Conservation (phyloP, 176 grass and related monocot genomes). For the Bolboschoenus planiculmis region DNA sequence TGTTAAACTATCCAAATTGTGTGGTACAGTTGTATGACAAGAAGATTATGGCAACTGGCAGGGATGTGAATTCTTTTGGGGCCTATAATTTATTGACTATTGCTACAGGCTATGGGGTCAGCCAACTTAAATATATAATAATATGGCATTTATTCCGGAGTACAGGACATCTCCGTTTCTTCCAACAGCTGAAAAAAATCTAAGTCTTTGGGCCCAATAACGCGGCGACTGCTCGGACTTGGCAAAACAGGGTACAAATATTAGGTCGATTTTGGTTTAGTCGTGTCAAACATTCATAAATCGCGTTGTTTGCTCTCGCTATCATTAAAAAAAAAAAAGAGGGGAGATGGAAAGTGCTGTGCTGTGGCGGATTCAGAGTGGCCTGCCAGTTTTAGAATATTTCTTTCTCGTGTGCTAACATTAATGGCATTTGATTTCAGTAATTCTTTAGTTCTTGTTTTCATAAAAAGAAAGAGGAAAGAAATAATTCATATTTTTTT, state of each 20-base stretch:
- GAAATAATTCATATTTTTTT: too few species aligned
- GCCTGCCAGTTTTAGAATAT: background rate
- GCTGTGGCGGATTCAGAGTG: background rate
- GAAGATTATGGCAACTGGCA: too few species aligned
- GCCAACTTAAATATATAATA: too few species aligned
- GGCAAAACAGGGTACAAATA: background rate
- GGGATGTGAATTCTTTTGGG: too few species aligned
- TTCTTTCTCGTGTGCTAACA: background rate
- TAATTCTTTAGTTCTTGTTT: too few species aligned
- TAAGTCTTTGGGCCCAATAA: background rate
- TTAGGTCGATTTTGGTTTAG: background rate
- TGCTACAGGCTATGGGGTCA: too few species aligned
- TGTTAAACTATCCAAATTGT: too few species aligned
- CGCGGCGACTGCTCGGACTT: background rate
- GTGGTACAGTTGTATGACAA: too few species aligned
- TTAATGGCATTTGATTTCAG: background rate
- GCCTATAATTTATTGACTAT: too few species aligned
- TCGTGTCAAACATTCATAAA: background rate
- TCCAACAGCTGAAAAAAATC: background rate
- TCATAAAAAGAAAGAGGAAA: too few species aligned
- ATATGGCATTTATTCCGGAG: background rate
- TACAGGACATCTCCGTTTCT: background rate
- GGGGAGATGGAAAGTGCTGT: background rate
- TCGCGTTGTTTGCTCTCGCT: background rate
- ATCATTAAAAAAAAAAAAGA: background rate